A percentile compares a stretch with the other conserved stretches of the same genome.
Conservation (phyloP, 495 filamentous ascomycete genomes). For the Aspergillus mulundensis region DNA sequence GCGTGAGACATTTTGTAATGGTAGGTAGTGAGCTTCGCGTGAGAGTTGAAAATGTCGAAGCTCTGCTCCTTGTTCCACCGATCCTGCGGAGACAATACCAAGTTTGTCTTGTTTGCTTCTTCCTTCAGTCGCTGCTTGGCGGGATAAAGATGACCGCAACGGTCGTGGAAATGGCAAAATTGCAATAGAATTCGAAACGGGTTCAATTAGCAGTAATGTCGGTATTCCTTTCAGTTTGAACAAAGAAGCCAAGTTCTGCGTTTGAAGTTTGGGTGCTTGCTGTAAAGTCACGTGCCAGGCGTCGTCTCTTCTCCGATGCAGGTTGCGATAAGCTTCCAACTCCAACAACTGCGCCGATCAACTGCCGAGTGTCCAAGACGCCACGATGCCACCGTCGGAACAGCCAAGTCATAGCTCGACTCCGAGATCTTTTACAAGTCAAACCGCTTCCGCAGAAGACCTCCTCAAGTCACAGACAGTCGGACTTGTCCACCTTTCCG, state of each 20-base stretch:
- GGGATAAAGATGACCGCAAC: background rate
- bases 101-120: slow-evolving; percentile 39
- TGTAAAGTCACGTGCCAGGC: background rate
- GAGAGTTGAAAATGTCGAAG: slow-evolving; percentile 14
- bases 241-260: too few species aligned
- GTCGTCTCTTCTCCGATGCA: background rate
- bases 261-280: background rate
- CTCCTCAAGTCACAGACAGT: slow-evolving; percentile 90
- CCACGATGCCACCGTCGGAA: slow-evolving; percentile 36
- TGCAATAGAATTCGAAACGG: background rate
- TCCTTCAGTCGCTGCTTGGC: background rate
- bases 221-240: too few species aligned
- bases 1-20: slow-evolving; percentile 17
- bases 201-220: too few species aligned
- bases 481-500: slow-evolving; percentile 84
- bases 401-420: slow-evolving; percentile 36
- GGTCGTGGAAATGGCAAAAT: background rate
- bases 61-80: slow-evolving; percentile 16
- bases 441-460: slow-evolving; percentile 78
- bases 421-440: slow-evolving; percentile 63
- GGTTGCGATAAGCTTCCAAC: background rate
- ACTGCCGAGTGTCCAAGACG: background rate
- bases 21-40: slow-evolving; percentile 17
- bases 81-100: slow-evolving; percentile 15
- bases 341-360: background rate